A percentile compares a stretch with the other conserved stretches of the same genome.
phyloP scores from a whole-genome alignment of 2,329 filamentous ascomycete species.

The Aspergillus cejpii region DNA sequence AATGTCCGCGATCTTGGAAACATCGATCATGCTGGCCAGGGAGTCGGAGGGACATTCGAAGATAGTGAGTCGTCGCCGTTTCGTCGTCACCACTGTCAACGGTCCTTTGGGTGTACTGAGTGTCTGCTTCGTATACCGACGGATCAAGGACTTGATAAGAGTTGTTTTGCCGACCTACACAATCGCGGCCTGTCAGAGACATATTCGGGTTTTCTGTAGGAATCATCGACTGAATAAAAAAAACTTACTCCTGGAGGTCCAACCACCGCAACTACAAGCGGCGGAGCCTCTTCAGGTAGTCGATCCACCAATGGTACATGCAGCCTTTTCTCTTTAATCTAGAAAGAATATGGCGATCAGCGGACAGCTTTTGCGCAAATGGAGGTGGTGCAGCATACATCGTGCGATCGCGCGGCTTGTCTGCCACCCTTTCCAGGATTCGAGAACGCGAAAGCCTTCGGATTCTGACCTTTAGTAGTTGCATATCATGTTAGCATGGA shows the following conservation, averaged over 20 bases:
- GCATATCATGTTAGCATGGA: slow-evolving; percentile 7
- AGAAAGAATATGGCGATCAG: slow-evolving; percentile 15
- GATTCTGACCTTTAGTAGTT: slow-evolving; percentile 58
- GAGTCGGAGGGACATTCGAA: slow-evolving; percentile 93
- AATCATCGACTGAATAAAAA: not conserved
- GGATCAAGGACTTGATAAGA: slow-evolving; percentile 85
- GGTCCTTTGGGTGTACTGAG: slow-evolving; percentile 84
- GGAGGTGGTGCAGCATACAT: slow-evolving; percentile 38
- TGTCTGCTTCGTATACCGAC: slow-evolving; percentile 92
- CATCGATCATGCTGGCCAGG: slow-evolving; percentile 91
- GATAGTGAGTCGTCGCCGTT: slow-evolving; percentile 89
- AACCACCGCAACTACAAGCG: slow-evolving; percentile 86
- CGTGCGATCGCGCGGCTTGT: slow-evolving; percentile 53
- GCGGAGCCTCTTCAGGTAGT: slow-evolving; percentile 88
- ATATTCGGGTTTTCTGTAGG: not conserved
- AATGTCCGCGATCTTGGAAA: slow-evolving; percentile 95
- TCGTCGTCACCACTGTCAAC: slow-evolving; percentile 92
- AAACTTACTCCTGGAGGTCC: slow-evolving; percentile 74
- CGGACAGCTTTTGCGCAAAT: not conserved
- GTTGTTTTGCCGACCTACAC: slow-evolving; percentile 74
- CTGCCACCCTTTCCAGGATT: slow-evolving; percentile 74
- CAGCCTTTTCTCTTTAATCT: slow-evolving; percentile 91
- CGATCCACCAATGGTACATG: slow-evolving; percentile 97
- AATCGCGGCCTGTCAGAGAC: slow-evolving; percentile 4
- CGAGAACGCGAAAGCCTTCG: slow-evolving; percentile 82